These are phyloP conservation scores for Apostasia ramifera DNA, from an alignment of 106 monocot species.

Conservation along the genomic window DNA sequence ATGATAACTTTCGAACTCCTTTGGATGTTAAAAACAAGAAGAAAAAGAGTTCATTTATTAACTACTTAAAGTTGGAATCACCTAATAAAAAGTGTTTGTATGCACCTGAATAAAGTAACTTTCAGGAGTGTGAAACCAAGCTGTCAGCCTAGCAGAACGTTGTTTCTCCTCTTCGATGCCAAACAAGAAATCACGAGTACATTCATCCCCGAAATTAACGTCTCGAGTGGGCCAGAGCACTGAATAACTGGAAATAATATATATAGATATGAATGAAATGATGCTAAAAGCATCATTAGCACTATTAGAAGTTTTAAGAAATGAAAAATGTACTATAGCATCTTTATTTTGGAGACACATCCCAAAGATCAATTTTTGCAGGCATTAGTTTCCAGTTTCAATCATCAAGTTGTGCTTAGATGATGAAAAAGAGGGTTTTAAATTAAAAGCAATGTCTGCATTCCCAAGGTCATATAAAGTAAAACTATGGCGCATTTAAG, in stretches of 20 bases:
- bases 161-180: slow-evolving; percentile 92
- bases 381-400: no score
- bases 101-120: slow-evolving; percentile 87
- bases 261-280: neutral
- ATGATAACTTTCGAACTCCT: slow-evolving; percentile 67
- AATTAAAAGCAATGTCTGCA: no score
- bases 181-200: slow-evolving; percentile 91
- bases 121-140: slow-evolving; percentile 97
- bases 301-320: no score
- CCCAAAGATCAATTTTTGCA: no score
- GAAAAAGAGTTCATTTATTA: neutral
- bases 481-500: no score
- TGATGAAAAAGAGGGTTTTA: no score
- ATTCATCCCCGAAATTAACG: slow-evolving; percentile 71
- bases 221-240: slow-evolving; percentile 78
- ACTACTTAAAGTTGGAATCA: neutral
- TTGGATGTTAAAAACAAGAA: slow-evolving; percentile 1
- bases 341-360: no score
- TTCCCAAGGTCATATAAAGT: no score
- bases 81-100: neutral
- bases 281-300: neutral
- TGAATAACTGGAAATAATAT: slow-evolving; percentile 67
- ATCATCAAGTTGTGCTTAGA: no score
- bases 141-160: slow-evolving; percentile 89
- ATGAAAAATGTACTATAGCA: no score